A percentile compares a stretch with the other conserved stretches of the same genome.
Conservation (phyloP, 257 asterid genomes). For the Sherardia arvensis region DNA sequence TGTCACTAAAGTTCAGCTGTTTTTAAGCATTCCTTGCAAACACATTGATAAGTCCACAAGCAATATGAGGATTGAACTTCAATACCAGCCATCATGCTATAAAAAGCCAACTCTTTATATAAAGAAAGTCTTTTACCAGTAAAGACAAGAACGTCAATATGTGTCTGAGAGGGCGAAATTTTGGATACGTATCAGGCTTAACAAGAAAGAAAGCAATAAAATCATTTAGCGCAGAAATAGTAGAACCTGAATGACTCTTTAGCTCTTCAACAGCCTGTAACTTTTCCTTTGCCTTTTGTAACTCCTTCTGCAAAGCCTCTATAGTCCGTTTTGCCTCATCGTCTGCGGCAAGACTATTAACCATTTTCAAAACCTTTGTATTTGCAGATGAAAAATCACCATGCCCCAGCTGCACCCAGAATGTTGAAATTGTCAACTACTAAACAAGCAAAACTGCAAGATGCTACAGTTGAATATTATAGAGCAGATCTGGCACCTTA, state of each 20-base stretch:
- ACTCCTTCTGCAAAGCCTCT: conserved; percentile 88
- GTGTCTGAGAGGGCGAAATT: not conserved
- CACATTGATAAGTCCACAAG: not conserved
- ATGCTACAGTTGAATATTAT: not conserved
- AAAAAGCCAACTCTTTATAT: not conserved
- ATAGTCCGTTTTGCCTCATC: conserved; percentile 91
- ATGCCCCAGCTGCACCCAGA: conserved; percentile 73
- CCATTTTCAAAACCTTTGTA: conserved; percentile 95
- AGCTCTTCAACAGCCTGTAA: conserved; percentile 92
- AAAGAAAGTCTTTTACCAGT: not conserved
- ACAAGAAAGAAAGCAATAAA: not conserved
- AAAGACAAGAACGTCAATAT: not conserved
- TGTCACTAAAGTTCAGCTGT: not conserved
- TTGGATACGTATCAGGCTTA: too few relatives aligned
- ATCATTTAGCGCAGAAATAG: conserved; percentile 2
- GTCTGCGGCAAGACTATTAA: conserved; percentile 80
- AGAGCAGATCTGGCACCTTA: not conserved
- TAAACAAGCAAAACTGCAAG: not conserved
- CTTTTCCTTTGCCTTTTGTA: conserved; percentile 86
- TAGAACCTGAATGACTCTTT: conserved; percentile 82
- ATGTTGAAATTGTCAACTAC: not conserved
- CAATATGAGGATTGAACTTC: not conserved
- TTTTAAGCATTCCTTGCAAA: not conserved
- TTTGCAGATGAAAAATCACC: conserved; percentile 90
- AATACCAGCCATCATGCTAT: not conserved